Base-by-base conservation (phyloP, 495 filamentous ascomycete species). In the Neurospora sp. region DNA sequence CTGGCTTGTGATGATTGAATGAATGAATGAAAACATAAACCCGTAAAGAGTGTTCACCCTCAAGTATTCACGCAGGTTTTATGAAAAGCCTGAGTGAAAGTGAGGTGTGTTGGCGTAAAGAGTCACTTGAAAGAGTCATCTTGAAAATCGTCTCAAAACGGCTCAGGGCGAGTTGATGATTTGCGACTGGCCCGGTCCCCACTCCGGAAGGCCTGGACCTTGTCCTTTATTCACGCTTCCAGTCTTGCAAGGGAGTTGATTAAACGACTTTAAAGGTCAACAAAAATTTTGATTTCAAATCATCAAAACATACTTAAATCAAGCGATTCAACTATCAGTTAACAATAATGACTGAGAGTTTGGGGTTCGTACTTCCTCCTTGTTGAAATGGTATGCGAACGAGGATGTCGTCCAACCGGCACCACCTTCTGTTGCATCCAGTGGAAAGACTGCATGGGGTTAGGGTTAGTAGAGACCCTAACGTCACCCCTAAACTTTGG, bases 111-210 rank as follows among this genome's bases (percentile, higher is more conserved):
- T 66, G 14, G 27, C 48, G 48, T 0, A 59, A 62, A 35, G 54
- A 66, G 54, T 66, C 54, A 66, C 54, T 46, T 66, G 54, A 66
- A 66, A 66, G 54, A 66, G 54, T 66, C 54, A 66, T 66, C 54
- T 66, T 66, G 54, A 18, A 66, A 66, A 66, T 66, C 27, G 54
- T 66, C 54, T 66, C 54, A 35, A 66, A 62, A 62, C 54, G 23
- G 54, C 54, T 62, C 54, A 6, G 12, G 54, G 27, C 23, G 54
- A 66, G 54, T 66, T 62, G 14, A 62, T 62, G 54, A 62, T 62
- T 62, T 66, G 54, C 54, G 54, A 66, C 54, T 14, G 14, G 54
- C 27, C 27, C 27, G 27, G 54, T 66, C 54, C 54, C 54, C 54
- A 66, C 54, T 66, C 54, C 54, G 54, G 54, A 66, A 66, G 27